Evolutionary conservation across 2,329 filamentous ascomycete genomes (phyloP).

Genomic region (Chaetomium olivaceum): DNA sequence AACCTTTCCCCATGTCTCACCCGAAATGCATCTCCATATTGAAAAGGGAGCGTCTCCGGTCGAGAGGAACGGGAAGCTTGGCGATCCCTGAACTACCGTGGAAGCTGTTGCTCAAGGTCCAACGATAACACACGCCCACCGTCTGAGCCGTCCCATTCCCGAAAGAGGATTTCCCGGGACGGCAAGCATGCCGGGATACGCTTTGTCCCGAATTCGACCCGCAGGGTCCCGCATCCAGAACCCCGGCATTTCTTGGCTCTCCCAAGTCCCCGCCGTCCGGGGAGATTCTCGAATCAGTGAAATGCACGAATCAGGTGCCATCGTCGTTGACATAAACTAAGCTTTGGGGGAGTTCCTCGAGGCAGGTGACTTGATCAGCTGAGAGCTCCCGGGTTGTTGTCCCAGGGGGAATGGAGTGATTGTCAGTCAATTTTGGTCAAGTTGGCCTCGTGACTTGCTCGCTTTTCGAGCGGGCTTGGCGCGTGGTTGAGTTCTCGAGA

Average conservation of each 20-base stretch:
- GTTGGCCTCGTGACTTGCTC: slow-evolving; percentile 9
- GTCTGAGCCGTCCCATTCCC: not conserved
- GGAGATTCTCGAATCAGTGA: not conserved
- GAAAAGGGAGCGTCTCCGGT: not conserved
- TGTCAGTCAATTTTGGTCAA: not conserved
- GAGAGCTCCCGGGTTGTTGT: not conserved
- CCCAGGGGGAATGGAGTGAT: not conserved
- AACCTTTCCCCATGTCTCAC: not conserved
- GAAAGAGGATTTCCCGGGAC: slow-evolving; percentile 31
- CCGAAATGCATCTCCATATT: not conserved
- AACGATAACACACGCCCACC: not conserved
- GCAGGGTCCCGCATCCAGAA: slow-evolving; percentile 17
- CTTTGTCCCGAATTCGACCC: slow-evolving; percentile 25
- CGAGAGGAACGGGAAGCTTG: not conserved
- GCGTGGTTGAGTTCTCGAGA: not conserved
- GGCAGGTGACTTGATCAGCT: slow-evolving; percentile 18
- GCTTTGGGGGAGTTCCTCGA: not conserved
- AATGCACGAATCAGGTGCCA: slow-evolving; percentile 22
- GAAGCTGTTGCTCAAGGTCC: not conserved
- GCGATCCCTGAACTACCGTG: not conserved
- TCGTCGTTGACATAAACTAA: not conserved
- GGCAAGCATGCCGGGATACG: slow-evolving; percentile 18
- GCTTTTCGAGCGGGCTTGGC: slow-evolving; percentile 2
- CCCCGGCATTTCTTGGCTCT: slow-evolving; percentile 26
- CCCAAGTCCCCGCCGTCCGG: too few species aligned